Base-by-base conservation (phyloP, 208 protist genomes). In the Leishmania gerbilli region DNA sequence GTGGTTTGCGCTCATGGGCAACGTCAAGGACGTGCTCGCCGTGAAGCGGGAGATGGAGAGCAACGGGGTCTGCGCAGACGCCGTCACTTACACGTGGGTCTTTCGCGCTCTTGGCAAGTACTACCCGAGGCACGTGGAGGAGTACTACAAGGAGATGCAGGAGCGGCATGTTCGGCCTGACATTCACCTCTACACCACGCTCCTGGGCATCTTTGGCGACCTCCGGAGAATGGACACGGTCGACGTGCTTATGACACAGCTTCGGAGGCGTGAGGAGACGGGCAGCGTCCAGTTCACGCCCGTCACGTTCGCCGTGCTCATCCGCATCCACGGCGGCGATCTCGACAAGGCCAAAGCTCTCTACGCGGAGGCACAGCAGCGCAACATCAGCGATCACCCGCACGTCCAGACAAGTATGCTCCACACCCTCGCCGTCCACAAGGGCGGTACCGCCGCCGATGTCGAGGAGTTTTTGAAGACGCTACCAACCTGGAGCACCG, bases 1-100 rank as follows among this genome's bases (percentile, higher is more conserved):
- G 83, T 97, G 94, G 94, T 93, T 92, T 55, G 84, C 94, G 49
- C 79, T 97, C 13, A 97, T 97, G 94, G 92, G 94, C 45, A 97
- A 91, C 79, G 91, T 97, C 3, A 95, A 95, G 87, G 91, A 96
- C 71, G 89, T 97, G 7, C 89, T 97, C n/a, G 86, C 84, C 60
- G 60, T 88, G 13, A 91, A 91, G 81, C 79, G 80, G 3, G 88
- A 93, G 77, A 93, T 93, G 90, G 84, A 95, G 71, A 47, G 75
- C 27, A 84, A 84, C 74, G 78, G 80, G 27, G 86, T 97, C 72
- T 84, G 87, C 42, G 62, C 91, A 0, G 94, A 97, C 82, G 82
- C 94, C 2, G 82, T 88, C 62, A 96, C 90, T 19, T 97, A 97
- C 81, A 89, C 94, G 34, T 97, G 94, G 92, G 79, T 95, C 9